phyloP scores from a whole-genome alignment of 2,329 filamentous ascomycete genomes.

The Penicillium sp. region DNA sequence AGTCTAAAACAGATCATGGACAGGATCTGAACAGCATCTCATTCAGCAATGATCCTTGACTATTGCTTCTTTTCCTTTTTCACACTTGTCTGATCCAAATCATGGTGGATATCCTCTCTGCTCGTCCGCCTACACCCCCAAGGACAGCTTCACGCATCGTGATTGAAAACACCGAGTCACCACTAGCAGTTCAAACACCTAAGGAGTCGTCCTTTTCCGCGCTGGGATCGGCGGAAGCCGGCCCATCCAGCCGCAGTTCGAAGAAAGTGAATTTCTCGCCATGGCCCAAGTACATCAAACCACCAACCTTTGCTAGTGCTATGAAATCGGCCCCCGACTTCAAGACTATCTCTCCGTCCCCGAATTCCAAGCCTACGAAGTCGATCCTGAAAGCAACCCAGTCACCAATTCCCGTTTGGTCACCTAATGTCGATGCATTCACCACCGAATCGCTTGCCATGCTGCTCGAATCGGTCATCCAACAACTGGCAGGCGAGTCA shows the following conservation, averaged over 20 bases:
- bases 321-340: constrained; percentile 44
- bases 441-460: constrained; percentile 63
- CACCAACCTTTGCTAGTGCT: constrained; percentile 38
- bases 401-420: constrained; percentile 43
- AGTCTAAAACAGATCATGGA: constrained; percentile 3
- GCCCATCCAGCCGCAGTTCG: constrained; percentile 38
- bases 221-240: constrained; percentile 36
- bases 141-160: constrained; percentile 39
- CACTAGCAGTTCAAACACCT: constrained; percentile 37
- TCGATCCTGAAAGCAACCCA: constrained; percentile 76
- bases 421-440: constrained; percentile 47
- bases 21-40: constrained; percentile 1
- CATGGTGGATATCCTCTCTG: constrained; percentile 49
- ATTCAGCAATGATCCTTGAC: constrained; percentile 33
- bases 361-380: constrained; percentile 59
- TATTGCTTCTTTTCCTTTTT: constrained; percentile 13
- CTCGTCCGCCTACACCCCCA: constrained; percentile 58
- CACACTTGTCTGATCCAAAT: constrained; percentile 25
- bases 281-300: constrained; percentile 56
- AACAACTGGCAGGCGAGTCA: constrained; percentile 75
- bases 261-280: constrained; percentile 66
- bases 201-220: constrained; percentile 47
- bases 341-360: constrained; percentile 49
- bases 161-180: constrained; percentile 40
- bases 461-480: constrained; percentile 82